Evolutionary conservation across 441 rosid species (phyloP), one percentile per base, ranked within the genome.

Genomic region (Pelargonium citronellum): DNA sequence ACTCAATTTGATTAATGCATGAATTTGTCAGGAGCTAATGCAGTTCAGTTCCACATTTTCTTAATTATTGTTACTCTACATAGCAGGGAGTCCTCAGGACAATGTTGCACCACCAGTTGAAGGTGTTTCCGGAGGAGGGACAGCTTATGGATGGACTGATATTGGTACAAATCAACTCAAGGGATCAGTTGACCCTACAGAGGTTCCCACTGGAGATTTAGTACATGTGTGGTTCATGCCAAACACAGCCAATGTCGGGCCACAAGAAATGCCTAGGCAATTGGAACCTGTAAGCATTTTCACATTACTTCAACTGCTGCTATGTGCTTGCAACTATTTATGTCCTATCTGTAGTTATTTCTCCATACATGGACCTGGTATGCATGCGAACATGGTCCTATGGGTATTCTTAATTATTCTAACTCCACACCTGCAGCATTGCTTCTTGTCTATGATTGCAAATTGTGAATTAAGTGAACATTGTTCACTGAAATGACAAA

Each of bases 81-180:
- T 15, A 70, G 85, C 74, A 82, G 86, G 79, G 60, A 83, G 72
- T 76, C 77, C 78, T 57, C 94, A 81, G 75, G 95, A 85, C 34
- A 70, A 71, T 60, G 77, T 4, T 76, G 87, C 84, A 17, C 95
- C 89, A 2, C 98, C 97, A 19, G 90, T 94, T 43, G 96, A 94
- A 84, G 98, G 98, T 15, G 90, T 94, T 49, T 91, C 98, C 43
- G 98, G 98, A 55, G 98, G 98, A 79, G 97, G 97, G 24, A 94
- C 98, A 55, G 87, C 98, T 15, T 94, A 94, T 74, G 98, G 97
- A 67, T 94, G 96, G 92, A 85, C 75, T 69, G 97, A 91, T 69
- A 88, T 60, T 12, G 64, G 70, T 74, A 74, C 86, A 44, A 78
- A 68, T 61, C 69, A 76, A 3, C 81, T 80, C 44, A 87, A 79